Evolutionary conservation across 805 yeast genomes (phyloP).

Genomic region (Ogataea polymorpha): DNA sequence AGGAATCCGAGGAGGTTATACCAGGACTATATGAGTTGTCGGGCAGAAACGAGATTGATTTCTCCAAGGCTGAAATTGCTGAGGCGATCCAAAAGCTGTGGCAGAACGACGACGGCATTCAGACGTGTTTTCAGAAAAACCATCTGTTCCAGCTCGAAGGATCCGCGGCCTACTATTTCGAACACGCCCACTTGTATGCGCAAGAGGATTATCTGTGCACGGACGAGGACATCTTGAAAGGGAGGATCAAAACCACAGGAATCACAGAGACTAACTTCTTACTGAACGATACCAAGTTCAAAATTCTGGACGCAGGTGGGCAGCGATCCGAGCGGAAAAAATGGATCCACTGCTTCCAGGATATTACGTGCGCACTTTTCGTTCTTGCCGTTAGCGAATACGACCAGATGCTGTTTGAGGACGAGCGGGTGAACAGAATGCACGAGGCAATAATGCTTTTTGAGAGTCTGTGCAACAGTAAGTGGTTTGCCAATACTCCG

Average conservation of each 20-base stretch:
- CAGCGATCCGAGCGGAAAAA: conserved; percentile 87
- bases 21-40: conserved; percentile 17
- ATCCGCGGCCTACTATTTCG: conserved; percentile 78
- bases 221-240: conserved; percentile 82
- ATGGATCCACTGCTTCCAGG: conserved; percentile 94
- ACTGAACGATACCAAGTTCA: conserved; percentile 61
- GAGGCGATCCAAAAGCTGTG: conserved; percentile 67
- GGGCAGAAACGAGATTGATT: conserved; percentile 2
- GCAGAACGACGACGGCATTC: conserved; percentile 66
- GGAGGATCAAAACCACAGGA: conserved; percentile 94
- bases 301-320: conserved; percentile 94
- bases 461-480: conserved; percentile 77
- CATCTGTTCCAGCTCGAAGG: conserved; percentile 85
- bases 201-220: conserved; percentile 63
- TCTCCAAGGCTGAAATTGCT: conserved; percentile 55
- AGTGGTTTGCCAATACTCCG: conserved; percentile 83
- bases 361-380: conserved; percentile 81
- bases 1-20: conserved; percentile 14
- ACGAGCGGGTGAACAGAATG: conserved; percentile 84
- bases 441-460: conserved; percentile 84
- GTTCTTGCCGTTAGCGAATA: conserved; percentile 90
- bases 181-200: conserved; percentile 63
- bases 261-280: conserved; percentile 82
- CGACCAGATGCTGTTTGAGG: conserved; percentile 90
- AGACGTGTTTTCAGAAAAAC: conserved; percentile 52